Percentiles rank a stretch among this genome's conserved stretches.
Conservation (phyloP, 805 yeast genomes). For the Candida anglica region DNA sequence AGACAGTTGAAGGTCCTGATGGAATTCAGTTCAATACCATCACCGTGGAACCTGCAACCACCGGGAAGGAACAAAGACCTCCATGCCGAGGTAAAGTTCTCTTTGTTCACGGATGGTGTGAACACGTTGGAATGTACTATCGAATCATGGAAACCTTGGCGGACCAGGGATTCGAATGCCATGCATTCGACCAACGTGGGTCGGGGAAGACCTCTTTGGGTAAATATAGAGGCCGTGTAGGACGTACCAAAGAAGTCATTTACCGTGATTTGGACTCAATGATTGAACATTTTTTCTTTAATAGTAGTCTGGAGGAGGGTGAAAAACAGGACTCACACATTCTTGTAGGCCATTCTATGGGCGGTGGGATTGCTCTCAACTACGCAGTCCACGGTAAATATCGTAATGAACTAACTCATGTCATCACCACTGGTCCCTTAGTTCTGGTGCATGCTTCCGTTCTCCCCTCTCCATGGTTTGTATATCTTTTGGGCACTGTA, state of each 20-base stretch:
- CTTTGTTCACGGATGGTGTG: slow-evolving; percentile 12
- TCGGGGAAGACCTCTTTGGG: slow-evolving; percentile 10
- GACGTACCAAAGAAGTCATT: slow-evolving; percentile 1
- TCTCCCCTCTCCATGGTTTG: slow-evolving; percentile 38
- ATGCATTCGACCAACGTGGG: slow-evolving; percentile 10
- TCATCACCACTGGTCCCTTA: slow-evolving; percentile 57
- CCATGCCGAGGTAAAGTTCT: slow-evolving; percentile 5
- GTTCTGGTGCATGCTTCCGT: slow-evolving; percentile 55
- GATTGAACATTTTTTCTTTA: slow-evolving; percentile 5
- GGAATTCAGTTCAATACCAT: no score
- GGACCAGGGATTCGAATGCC: slow-evolving; percentile 9
- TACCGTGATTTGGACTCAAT: slow-evolving; percentile 7
- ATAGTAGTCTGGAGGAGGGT: no score
- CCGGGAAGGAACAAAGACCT: no score
- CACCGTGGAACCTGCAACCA: no score
- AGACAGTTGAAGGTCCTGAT: no score
- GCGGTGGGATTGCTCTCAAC: slow-evolving; percentile 68
- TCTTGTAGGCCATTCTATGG: slow-evolving; percentile 75
- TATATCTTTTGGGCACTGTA: slow-evolving; percentile 8
- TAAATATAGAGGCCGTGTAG: slow-evolving; percentile 7
- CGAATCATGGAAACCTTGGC: slow-evolving; percentile 7
- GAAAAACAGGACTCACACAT: no score
- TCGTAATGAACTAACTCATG: slow-evolving; percentile 42
- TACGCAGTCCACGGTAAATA: slow-evolving; percentile 56
- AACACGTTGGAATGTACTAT: slow-evolving; percentile 7